These are phyloP conservation scores for Arthromyces matolae DNA, from an alignment of 768 basidiomycete species.

Conservation along the genomic window DNA sequence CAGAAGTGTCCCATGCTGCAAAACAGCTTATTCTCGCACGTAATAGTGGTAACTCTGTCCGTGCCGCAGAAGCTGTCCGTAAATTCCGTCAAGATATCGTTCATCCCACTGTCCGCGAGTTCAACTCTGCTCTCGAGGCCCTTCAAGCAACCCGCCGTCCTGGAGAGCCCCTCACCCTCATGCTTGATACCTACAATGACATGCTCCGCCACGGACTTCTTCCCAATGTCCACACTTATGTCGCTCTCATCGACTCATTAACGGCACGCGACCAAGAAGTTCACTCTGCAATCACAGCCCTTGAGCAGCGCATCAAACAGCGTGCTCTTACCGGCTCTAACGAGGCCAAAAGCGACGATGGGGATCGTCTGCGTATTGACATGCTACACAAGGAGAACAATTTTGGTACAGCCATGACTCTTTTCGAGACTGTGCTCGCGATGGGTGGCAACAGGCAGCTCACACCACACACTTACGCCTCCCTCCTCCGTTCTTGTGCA, in stretches of 20 bases:
- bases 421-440: slow-evolving; percentile 62
- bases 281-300: slow-evolving; percentile 35
- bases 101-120: slow-evolving; percentile 45
- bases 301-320: slow-evolving; percentile 41
- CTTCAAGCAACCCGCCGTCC: slow-evolving; percentile 41
- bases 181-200: slow-evolving; percentile 69
- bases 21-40: slow-evolving; percentile 25
- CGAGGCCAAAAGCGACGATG: slow-evolving; percentile 16
- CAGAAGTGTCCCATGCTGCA: slow-evolving; percentile 14
- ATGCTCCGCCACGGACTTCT: slow-evolving; percentile 59
- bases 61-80: slow-evolving; percentile 33
- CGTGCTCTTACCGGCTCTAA: slow-evolving; percentile 25
- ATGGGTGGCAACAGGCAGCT: slow-evolving; percentile 30
- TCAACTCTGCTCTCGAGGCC: slow-evolving; percentile 60
- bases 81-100: slow-evolving; percentile 26
- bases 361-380: slow-evolving; percentile 37
- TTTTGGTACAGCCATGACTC: slow-evolving; percentile 62
- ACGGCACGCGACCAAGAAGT: slow-evolving; percentile 68
- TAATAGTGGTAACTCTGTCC: slow-evolving; percentile 20
- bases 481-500: slow-evolving; percentile 61
- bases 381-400: slow-evolving; percentile 62
- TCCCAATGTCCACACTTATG: slow-evolving; percentile 64
- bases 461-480: slow-evolving; percentile 39
- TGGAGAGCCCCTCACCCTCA: slow-evolving; percentile 51
- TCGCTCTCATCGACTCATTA: slow-evolving; percentile 56